These are phyloP conservation scores for Quercus ilex DNA, from an alignment of 306 rosid species.

Conservation along the genomic window DNA sequence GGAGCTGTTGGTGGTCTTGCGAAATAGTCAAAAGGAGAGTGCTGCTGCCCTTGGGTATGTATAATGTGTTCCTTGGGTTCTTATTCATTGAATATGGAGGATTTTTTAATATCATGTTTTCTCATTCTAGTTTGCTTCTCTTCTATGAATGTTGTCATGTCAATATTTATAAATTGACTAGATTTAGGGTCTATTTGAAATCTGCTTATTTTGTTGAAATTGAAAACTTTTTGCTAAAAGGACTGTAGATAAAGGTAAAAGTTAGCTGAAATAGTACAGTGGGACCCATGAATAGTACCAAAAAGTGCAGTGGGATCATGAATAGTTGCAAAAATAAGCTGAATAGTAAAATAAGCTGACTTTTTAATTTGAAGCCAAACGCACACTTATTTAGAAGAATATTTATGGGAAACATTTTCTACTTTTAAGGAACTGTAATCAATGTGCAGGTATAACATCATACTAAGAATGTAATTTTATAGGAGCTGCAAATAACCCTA, in stretches of 20 bases:
- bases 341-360: no score
- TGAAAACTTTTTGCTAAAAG: no score
- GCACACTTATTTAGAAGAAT: no score
- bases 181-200: background rate
- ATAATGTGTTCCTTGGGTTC: background rate
- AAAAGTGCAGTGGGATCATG: no score
- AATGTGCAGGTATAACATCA: background rate
- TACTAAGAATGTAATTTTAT: background rate
- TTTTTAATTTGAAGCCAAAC: no score
- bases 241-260: no score
- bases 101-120: background rate
- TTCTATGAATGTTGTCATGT: background rate
- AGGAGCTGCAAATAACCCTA: background rate
- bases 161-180: background rate
- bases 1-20: slow-evolving; percentile 81
- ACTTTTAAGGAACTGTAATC: background rate
- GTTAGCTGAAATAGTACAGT: no score
- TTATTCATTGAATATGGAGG: background rate
- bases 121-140: background rate
- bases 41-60: slow-evolving; percentile 72
- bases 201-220: no score
- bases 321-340: no score
- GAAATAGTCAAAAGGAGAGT: slow-evolving; percentile 58
- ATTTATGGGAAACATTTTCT: background rate
- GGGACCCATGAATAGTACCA: no score